Evolutionary conservation across 495 filamentous ascomycete genomes (phyloP).

Genomic region (Parachaetomium inaequale): DNA sequence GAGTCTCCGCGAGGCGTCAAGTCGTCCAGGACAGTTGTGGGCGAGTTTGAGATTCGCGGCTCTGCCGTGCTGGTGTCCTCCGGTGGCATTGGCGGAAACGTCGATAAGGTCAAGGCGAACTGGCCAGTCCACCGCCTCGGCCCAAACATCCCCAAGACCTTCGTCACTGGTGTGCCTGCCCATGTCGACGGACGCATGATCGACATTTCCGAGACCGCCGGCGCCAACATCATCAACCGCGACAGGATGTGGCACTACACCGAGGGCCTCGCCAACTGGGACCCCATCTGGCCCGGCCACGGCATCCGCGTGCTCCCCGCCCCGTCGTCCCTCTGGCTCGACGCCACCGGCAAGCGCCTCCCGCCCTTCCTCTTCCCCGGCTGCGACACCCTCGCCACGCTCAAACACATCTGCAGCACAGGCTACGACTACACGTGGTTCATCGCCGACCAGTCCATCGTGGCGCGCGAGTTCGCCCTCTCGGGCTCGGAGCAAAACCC

Average conservation of each 20-base stretch:
- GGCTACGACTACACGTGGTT: constrained; percentile 56
- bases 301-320: constrained; percentile 51
- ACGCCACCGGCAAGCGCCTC: constrained; percentile 49
- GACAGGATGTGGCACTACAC: constrained; percentile 57
- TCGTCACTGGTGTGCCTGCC: constrained; percentile 50
- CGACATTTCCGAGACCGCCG: constrained; percentile 43
- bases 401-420: constrained; percentile 51
- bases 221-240: constrained; percentile 48
- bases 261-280: constrained; percentile 51
- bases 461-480: constrained; percentile 51
- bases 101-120: constrained; percentile 47
- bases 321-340: constrained; percentile 52
- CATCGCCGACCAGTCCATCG: constrained; percentile 48
- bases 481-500: constrained; percentile 55
- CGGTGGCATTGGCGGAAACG: constrained; percentile 50
- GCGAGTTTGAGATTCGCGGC: constrained; percentile 45
- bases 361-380: constrained; percentile 49
- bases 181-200: constrained; percentile 54
- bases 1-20: constrained; percentile 42
- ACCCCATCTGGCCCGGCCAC: constrained; percentile 51
- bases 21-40: constrained; percentile 38
- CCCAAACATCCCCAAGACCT: constrained; percentile 43
- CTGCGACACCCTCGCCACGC: constrained; percentile 48
- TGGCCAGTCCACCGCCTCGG: constrained; percentile 50
- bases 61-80: constrained; percentile 44